Percentiles rank a stretch among this genome's conserved stretches.
phyloP scores from a whole-genome alignment of 2,329 filamentous ascomycete species.

The Neonectria magnoliae region DNA sequence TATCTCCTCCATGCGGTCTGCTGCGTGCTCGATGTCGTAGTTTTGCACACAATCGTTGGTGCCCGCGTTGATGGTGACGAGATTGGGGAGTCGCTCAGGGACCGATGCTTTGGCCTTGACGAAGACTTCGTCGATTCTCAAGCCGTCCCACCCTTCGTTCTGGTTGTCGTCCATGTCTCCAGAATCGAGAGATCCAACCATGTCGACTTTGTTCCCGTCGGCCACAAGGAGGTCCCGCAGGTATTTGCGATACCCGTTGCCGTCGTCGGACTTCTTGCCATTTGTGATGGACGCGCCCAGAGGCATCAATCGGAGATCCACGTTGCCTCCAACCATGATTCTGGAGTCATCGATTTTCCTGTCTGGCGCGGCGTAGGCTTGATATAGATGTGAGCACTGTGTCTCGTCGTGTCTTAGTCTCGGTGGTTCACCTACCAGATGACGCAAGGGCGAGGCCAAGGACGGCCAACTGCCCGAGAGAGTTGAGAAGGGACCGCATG shows the following conservation, averaged over 20 bases:
- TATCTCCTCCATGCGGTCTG: constrained; percentile 48
- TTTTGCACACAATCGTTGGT: constrained; percentile 55
- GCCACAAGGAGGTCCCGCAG: constrained; percentile 46
- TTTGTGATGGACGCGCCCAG: constrained; percentile 57
- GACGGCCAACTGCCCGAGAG: constrained; percentile 25
- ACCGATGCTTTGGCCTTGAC: constrained; percentile 47
- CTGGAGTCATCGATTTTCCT: neutral
- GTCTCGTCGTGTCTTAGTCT: constrained; percentile 8
- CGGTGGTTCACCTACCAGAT: constrained; percentile 34
- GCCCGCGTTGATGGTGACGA: constrained; percentile 55
- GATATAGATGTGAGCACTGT: neutral
- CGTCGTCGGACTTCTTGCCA: constrained; percentile 48
- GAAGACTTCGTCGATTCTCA: constrained; percentile 52
- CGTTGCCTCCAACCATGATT: constrained; percentile 16
- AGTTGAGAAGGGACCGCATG: constrained; percentile 6
- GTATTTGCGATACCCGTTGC: constrained; percentile 52
- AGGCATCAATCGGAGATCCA: constrained; percentile 53
- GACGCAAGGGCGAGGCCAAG: constrained; percentile 41
- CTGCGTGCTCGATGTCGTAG: constrained; percentile 43
- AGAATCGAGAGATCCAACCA: constrained; percentile 52
- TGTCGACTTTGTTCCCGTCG: constrained; percentile 49
- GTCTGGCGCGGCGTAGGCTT: constrained; percentile 3
- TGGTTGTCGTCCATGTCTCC: constrained; percentile 55
- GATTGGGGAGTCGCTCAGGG: constrained; percentile 48
- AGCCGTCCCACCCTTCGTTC: constrained; percentile 57